These are phyloP conservation scores for Fusarium penzigii DNA, from an alignment of 2,329 filamentous ascomycete genomes.

Conservation along the genomic window DNA sequence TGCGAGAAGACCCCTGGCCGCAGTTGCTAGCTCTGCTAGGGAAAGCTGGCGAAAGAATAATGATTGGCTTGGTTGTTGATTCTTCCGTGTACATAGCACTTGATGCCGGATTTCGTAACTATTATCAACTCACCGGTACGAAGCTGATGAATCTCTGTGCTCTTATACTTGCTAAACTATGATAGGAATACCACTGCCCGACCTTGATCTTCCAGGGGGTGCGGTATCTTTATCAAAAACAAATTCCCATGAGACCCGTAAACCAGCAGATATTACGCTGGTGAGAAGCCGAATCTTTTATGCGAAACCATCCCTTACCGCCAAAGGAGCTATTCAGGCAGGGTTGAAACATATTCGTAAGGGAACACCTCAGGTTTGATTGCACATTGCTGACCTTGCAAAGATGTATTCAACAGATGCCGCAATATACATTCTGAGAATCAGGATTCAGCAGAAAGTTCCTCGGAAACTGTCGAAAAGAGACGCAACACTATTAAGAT, in stretches of 20 bases:
- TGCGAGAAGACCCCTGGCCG: slow-evolving; percentile 76
- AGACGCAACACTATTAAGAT: slow-evolving; percentile 63
- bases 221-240: slow-evolving; percentile 5
- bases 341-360: slow-evolving; percentile 81
- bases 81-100: slow-evolving; percentile 74
- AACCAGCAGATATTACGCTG: slow-evolving; percentile 67
- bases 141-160: not conserved
- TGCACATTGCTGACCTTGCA: slow-evolving; percentile 14
- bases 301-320: slow-evolving; percentile 70
- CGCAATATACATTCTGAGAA: slow-evolving; percentile 16
- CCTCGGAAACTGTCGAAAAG: slow-evolving; percentile 14
- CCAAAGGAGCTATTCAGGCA: slow-evolving; percentile 66
- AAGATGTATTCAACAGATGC: slow-evolving; percentile 81
- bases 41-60: slow-evolving; percentile 70
- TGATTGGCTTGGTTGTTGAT: slow-evolving; percentile 75
- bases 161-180: not conserved
- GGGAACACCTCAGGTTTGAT: slow-evolving; percentile 32
- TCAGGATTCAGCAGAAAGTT: not conserved
- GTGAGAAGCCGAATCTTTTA: slow-evolving; percentile 86
- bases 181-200: slow-evolving; percentile 53
- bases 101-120: slow-evolving; percentile 61
- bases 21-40: slow-evolving; percentile 74
- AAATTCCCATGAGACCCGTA: slow-evolving; percentile 10
- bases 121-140: slow-evolving; percentile 77
- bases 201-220: slow-evolving; percentile 36